Conservation (phyloP, 768 basidiomycete genomes). For the Tricholoma sp. region DNA sequence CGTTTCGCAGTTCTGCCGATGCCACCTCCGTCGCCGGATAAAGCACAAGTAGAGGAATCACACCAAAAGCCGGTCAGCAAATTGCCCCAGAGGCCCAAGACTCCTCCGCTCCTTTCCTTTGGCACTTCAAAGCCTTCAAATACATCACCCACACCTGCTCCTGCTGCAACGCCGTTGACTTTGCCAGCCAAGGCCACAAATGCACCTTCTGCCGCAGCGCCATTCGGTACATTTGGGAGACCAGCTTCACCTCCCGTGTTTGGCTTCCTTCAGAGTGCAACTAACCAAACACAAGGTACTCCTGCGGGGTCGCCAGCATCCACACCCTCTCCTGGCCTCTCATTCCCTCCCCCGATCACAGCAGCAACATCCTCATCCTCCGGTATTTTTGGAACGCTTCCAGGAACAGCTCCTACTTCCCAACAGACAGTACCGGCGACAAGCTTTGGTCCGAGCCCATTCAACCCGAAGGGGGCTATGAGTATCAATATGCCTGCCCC, state of each 20-base stretch:
- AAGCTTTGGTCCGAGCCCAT: not conserved
- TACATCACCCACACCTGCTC: not conserved
- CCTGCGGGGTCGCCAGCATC: not conserved
- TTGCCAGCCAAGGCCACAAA: constrained; percentile 2
- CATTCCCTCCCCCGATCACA: constrained; percentile 2
- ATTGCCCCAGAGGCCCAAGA: constrained; percentile 36
- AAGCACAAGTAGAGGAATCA: constrained; percentile 22
- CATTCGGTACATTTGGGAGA: not conserved
- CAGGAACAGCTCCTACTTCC: not conserved
- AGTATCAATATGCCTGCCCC: no score
- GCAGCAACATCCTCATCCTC: not conserved
- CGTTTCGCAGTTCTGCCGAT: constrained; percentile 27
- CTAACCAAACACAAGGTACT: not conserved
- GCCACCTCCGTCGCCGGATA: constrained; percentile 13
- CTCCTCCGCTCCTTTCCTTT: constrained; percentile 41
- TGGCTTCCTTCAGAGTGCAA: not conserved
- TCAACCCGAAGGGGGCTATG: not conserved
- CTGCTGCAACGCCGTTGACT: not conserved
- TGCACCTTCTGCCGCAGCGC: not conserved
- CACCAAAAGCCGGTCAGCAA: constrained; percentile 8
- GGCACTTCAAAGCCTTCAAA: constrained; percentile 8
- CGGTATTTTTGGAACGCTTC: not conserved
- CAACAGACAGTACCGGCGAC: not conserved
- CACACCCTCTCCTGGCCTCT: not conserved
- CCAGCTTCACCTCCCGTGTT: not conserved